Evolutionary conservation across 495 filamentous ascomycete species (phyloP).

Genomic region (Endocarpon pusillum): DNA sequence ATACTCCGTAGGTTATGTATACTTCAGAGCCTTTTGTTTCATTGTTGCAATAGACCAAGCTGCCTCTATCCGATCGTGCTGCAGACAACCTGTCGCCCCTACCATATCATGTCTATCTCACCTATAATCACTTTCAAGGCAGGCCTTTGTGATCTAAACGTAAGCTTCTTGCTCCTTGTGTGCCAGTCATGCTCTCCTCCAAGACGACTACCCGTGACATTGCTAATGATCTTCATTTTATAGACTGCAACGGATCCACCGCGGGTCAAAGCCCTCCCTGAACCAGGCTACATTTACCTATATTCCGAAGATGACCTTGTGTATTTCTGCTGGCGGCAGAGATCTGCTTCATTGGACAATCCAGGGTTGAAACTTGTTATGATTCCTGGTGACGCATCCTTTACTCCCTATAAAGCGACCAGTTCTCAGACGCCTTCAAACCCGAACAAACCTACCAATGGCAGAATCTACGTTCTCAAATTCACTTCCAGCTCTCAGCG

Average conservation of each 20-base stretch:
- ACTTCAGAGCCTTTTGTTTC: no score
- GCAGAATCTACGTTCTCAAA: constrained; percentile 83
- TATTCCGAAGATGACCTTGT: constrained; percentile 87
- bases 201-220: no score
- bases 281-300: constrained; percentile 81
- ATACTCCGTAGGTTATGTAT: no score
- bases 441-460: constrained; percentile 58
- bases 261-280: constrained; percentile 48
- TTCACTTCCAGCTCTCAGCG: constrained; percentile 85
- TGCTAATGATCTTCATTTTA: no score
- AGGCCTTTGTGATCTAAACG: constrained; percentile 73
- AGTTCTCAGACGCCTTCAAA: constrained; percentile 32
- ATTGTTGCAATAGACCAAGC: no score
- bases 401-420: constrained; percentile 54
- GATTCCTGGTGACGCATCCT: constrained; percentile 75
- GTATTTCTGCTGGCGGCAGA: constrained; percentile 90
- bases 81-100: no score
- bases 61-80: no score
- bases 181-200: no score
- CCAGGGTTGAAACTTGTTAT: constrained; percentile 74
- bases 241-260: constrained; percentile 42
- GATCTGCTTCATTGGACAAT: constrained; percentile 41
- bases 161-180: constrained; percentile 24
- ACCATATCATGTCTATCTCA: constrained; percentile 62
- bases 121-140: constrained; percentile 96